These are phyloP conservation scores for Ilyonectria sp. DNA, from an alignment of 2,329 filamentous ascomycete genomes.

Conservation along the genomic window DNA sequence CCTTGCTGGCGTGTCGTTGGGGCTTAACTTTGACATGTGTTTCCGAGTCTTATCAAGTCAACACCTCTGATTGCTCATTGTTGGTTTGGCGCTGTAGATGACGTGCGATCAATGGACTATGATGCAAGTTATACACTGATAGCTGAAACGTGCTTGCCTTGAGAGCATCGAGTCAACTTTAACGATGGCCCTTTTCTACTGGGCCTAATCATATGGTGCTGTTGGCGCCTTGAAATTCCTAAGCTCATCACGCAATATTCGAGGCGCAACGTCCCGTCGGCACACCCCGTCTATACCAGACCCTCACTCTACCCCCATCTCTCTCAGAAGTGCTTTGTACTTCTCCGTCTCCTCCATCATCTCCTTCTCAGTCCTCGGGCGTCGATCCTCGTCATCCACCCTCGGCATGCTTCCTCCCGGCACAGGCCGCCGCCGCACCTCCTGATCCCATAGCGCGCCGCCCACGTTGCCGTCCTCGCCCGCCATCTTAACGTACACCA, in stretches of 20 bases:
- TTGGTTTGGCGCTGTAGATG: background rate
- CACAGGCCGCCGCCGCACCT: constrained; percentile 58
- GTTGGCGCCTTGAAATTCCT: background rate
- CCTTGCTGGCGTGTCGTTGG: background rate
- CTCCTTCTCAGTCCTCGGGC: constrained; percentile 77
- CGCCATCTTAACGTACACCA: constrained; percentile 87
- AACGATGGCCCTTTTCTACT: background rate
- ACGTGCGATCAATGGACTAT: too few species aligned
- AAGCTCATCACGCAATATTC: constrained; percentile 21
- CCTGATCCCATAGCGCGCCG: constrained; percentile 73
- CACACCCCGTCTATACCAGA: background rate
- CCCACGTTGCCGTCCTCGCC: constrained; percentile 88
- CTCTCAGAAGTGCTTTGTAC: constrained; percentile 68
- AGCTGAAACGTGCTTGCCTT: background rate
- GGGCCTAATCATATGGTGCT: background rate
- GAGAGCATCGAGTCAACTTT: too few species aligned
- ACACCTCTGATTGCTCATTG: background rate
- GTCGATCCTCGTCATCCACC: constrained; percentile 80
- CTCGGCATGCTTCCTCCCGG: constrained; percentile 73
- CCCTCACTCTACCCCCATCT: constrained; percentile 55
- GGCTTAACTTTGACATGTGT: constrained; percentile 15
- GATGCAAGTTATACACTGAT: background rate
- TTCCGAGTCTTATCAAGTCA: background rate
- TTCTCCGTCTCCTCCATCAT: constrained; percentile 85
- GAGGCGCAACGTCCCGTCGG: constrained; percentile 1